phyloP scores from a whole-genome alignment of 2,329 filamentous ascomycete species.

The Stagonosporopsis rhizophila region DNA sequence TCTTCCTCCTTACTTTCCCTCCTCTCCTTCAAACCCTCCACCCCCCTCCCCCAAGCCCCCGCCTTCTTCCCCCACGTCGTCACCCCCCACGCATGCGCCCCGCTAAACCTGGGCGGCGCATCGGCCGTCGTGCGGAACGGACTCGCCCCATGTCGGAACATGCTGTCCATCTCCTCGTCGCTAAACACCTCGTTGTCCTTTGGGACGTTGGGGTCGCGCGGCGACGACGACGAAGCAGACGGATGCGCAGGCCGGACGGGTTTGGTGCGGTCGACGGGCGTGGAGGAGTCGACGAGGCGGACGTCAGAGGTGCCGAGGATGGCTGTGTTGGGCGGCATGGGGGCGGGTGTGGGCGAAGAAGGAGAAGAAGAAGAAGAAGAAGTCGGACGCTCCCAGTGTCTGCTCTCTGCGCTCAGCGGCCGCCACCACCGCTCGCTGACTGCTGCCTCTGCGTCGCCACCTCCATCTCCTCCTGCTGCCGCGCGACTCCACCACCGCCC shows the following conservation, averaged over 20 bases:
- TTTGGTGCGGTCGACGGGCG: constrained; percentile 1
- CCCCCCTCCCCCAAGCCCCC: constrained; percentile 60
- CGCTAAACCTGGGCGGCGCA: constrained; percentile 59
- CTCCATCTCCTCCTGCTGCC: constrained; percentile 39
- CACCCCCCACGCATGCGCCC: constrained; percentile 63
- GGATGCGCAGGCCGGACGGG: not conserved
- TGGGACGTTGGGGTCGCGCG: not conserved
- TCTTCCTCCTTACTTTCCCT: constrained; percentile 50
- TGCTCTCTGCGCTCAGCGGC: constrained; percentile 67
- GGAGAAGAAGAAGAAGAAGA: not conserved
- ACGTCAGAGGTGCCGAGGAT: not conserved
- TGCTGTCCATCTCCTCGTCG: constrained; percentile 27
- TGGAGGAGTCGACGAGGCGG: not conserved
- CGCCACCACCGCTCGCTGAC: constrained; percentile 65
- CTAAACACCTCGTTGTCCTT: constrained; percentile 15
- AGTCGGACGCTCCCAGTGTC: constrained; percentile 68
- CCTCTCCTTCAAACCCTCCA: constrained; percentile 55
- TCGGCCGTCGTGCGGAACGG: constrained; percentile 55
- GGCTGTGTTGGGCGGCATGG: constrained; percentile 7
- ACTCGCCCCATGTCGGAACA: constrained; percentile 55
- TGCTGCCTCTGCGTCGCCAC: constrained; percentile 9
- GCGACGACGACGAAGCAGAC: not conserved
- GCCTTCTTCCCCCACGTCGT: constrained; percentile 61
- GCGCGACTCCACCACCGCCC: constrained; percentile 69
- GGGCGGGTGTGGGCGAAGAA: constrained; percentile 8